Base-by-base conservation (phyloP, 306 rosid genomes). In the Vigna radiata region DNA sequence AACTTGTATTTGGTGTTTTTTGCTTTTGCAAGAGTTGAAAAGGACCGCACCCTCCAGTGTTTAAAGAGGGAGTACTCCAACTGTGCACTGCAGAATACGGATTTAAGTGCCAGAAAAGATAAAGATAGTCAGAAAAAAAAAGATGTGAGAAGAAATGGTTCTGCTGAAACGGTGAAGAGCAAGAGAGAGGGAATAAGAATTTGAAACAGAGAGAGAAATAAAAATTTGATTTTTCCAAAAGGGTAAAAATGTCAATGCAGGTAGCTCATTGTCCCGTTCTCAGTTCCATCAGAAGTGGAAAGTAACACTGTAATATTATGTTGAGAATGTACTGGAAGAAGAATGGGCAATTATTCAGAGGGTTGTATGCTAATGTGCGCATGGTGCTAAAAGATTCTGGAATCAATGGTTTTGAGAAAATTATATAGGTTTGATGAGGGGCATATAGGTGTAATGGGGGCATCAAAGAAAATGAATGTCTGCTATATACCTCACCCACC, bases 401-500 rank as follows among this genome's bases (percentile, higher is more conserved):
- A 69, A 46, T 58, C 75, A 72, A 75, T 79, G 76, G 76, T 52
- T 66, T 46, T 61, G 39, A 65, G 75, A 68, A 73, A 82, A 75
- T 74, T 61, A 44, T 55, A 14, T 64, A 48, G 73, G 60, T 55
- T 67, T 81, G 80, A 77, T 68, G 79, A 43, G 63, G 71, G 81
- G 79, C 56, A 49, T 54, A 41, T 59, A 71, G 75, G 85, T 56
- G 78, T 80, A 76, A 82, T 79, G 86, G 62, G 77, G 79, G 86
- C 83, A 82, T 86, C 81, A 68, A 78, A 75, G 70, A 76, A 86
- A 82, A 76, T 86, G 66, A 75, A 81, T 85, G 87, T 83, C 77
- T 85, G 86, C 85, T 83, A 68, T 81, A 85, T 72, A 79, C 82
- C 90, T 68, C 70, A 78, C 86, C 88, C 88, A 68, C 89, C 84